phyloP scores from a whole-genome alignment of 768 basidiomycete genomes.

The Cubamyces sp. region DNA sequence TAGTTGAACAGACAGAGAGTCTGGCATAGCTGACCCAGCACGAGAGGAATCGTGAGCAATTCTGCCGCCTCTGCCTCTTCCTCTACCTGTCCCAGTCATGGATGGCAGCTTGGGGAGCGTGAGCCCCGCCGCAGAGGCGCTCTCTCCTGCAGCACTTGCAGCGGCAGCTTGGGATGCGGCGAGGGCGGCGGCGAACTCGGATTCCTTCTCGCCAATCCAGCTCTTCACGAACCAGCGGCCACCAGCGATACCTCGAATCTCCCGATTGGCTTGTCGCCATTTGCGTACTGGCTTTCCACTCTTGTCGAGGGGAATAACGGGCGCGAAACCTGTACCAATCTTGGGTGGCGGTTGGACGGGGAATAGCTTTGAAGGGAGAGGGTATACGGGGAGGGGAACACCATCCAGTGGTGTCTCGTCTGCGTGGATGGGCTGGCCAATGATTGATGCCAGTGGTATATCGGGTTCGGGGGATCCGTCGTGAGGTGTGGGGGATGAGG shows the following conservation, averaged over 20 bases:
- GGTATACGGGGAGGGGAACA: constrained; percentile 70
- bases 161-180: constrained; percentile 26
- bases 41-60: constrained; percentile 29
- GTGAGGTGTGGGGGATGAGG: constrained; percentile 68
- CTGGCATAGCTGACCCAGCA: constrained; percentile 30
- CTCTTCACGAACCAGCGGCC: constrained; percentile 79
- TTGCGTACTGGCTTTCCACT: constrained; percentile 62
- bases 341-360: constrained; percentile 80
- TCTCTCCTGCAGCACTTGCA: constrained; percentile 19
- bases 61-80: constrained; percentile 18
- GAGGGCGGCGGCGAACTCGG: constrained; percentile 51
- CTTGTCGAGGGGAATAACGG: constrained; percentile 67
- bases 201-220: constrained; percentile 89
- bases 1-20: constrained; percentile 27
- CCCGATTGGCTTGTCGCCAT: constrained; percentile 76
- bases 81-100: constrained; percentile 22
- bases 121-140: constrained; percentile 20
- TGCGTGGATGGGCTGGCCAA: constrained; percentile 18
- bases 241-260: constrained; percentile 81
- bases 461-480: constrained; percentile 44
- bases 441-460: constrained; percentile 18
- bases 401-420: constrained; percentile 60
- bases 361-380: constrained; percentile 82
- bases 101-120: constrained; percentile 29
- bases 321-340: constrained; percentile 74